Evolutionary conservation across 768 basidiomycete species (phyloP).

Genomic region (Mycena olivaceomarginata): DNA sequence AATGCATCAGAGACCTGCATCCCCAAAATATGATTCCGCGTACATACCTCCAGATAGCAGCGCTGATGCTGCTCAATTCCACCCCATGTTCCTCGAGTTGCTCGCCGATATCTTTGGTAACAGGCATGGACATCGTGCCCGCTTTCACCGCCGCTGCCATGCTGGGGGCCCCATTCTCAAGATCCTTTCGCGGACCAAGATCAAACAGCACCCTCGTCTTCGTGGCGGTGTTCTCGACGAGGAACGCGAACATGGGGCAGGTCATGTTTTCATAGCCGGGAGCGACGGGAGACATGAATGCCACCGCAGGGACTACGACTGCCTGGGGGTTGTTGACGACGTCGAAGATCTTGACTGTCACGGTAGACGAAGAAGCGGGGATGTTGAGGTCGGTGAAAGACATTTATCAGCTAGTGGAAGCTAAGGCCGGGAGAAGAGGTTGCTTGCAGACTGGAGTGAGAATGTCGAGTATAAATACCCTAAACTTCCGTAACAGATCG

Average conservation of each 20-base stretch:
- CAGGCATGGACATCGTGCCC: not conserved
- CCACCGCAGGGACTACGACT: not conserved
- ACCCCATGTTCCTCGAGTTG: slow-evolving; percentile 31
- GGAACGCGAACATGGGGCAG: not conserved
- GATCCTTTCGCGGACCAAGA: slow-evolving; percentile 2
- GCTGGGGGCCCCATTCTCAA: not conserved
- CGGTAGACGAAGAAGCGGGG: not conserved
- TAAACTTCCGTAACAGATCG: too few relatives aligned
- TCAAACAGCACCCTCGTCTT: not conserved
- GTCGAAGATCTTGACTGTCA: not conserved
- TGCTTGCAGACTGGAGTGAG: too few relatives aligned
- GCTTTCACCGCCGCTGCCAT: not conserved
- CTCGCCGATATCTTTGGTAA: slow-evolving; percentile 25
- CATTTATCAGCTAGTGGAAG: not conserved
- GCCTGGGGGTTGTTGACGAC: not conserved
- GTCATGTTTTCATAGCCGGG: not conserved
- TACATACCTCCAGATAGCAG: slow-evolving; percentile 36
- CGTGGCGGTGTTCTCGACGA: not conserved
- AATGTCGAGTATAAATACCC: too few relatives aligned
- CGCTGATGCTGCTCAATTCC: slow-evolving; percentile 20
- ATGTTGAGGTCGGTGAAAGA: not conserved
- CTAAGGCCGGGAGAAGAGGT: too few relatives aligned
- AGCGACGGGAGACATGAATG: not conserved
- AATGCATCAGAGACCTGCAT: not conserved
- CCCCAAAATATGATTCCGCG: not conserved